Evolutionary conservation across 495 filamentous ascomycete species (phyloP).

Genomic region (Lasiosphaeria miniovina): DNA sequence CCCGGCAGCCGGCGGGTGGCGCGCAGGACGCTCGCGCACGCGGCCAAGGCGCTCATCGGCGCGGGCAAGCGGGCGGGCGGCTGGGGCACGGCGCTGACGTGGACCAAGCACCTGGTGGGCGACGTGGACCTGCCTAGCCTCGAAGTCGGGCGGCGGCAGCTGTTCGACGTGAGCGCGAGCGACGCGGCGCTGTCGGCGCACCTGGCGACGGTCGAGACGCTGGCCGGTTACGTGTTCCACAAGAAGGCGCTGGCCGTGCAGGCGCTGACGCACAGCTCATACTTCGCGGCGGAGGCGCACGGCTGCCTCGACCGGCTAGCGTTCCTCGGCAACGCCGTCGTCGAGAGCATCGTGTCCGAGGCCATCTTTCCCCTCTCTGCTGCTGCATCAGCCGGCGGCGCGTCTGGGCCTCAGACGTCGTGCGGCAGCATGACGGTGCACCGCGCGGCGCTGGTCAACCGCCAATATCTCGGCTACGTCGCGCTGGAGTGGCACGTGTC

Average conservation of each 20-base stretch:
- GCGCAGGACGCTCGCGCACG: constrained; percentile 63
- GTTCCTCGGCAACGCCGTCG: constrained; percentile 71
- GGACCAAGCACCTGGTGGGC: constrained; percentile 55
- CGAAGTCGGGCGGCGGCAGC: constrained; percentile 22
- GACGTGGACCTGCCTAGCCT: constrained; percentile 47
- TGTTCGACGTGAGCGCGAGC: constrained; percentile 14
- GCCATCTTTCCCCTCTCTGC: constrained; percentile 26
- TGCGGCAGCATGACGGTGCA: constrained; percentile 56
- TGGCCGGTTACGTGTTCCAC: constrained; percentile 60
- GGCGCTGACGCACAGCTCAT: constrained; percentile 71
- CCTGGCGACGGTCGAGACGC: constrained; percentile 35
- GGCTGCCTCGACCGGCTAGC: constrained; percentile 66
- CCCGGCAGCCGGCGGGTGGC: background rate
- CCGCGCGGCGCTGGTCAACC: constrained; percentile 67
- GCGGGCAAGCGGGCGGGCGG: constrained; percentile 66
- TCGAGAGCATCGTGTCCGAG: constrained; percentile 63
- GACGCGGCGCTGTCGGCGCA: constrained; percentile 14
- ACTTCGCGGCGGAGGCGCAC: constrained; percentile 42
- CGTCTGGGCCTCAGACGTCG: background rate
- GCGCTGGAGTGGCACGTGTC: constrained; percentile 47
- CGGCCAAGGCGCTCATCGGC: constrained; percentile 69
- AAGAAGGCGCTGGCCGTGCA: constrained; percentile 59
- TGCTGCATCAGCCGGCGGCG: constrained; percentile 43
- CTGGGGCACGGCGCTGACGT: constrained; percentile 50
- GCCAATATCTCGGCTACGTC: constrained; percentile 66